Evolutionary conservation across 331 rosid genomes (phyloP).

Genomic region (Stylosanthes scabra): DNA sequence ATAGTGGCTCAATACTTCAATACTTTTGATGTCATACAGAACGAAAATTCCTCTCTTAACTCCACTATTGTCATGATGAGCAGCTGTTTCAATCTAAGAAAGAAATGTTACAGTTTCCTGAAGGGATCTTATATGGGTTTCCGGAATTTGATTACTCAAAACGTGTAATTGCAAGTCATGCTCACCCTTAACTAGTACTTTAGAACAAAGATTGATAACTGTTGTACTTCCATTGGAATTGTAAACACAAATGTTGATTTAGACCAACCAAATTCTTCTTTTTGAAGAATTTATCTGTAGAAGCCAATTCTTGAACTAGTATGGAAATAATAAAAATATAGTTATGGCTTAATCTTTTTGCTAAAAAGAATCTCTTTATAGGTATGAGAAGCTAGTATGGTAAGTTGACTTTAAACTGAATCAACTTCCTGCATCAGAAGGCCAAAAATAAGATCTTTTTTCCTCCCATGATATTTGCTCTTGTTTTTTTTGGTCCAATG

Average conservation of each 20-base stretch:
- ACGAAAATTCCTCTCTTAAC: slow-evolving; percentile 1
- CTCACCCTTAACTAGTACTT: not conserved
- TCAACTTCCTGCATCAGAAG: too few relatives aligned
- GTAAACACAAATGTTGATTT: slow-evolving; percentile 37
- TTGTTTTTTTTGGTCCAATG: too few relatives aligned
- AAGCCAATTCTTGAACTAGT: not conserved
- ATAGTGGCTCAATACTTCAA: not conserved
- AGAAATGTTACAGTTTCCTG: slow-evolving; percentile 22
- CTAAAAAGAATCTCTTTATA: too few relatives aligned
- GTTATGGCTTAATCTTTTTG: too few relatives aligned
- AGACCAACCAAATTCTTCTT: slow-evolving; percentile 25
- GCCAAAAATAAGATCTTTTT: too few relatives aligned
- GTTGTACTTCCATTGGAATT: slow-evolving; percentile 20
- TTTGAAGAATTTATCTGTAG: not conserved
- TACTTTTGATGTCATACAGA: not conserved
- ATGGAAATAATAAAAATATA: too few relatives aligned
- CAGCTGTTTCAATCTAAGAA: slow-evolving; percentile 20
- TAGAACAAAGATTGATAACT: slow-evolving; percentile 17
- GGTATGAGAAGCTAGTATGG: too few relatives aligned
- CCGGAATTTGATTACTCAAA: not conserved
- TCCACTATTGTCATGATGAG: slow-evolving; percentile 13
- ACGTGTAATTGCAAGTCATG: slow-evolving; percentile 20
- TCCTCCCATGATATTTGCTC: too few relatives aligned
- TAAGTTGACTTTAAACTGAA: too few relatives aligned
- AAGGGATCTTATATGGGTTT: not conserved